Conservation (phyloP, 2,329 filamentous ascomycete genomes). For the Penicillium decumbens region DNA sequence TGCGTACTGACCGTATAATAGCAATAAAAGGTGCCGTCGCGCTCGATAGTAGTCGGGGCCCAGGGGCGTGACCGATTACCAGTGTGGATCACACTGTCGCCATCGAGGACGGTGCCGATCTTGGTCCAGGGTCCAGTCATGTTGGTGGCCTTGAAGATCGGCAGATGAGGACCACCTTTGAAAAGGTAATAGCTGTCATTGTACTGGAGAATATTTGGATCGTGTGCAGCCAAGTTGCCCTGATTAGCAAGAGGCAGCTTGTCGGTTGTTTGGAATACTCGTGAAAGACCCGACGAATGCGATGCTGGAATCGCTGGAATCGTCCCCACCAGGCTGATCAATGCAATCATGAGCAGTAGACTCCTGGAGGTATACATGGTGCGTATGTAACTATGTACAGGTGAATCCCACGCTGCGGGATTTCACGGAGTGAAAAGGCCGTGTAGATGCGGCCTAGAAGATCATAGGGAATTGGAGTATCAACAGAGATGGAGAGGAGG, state of each 20-base stretch:
- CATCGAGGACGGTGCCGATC: slow-evolving; percentile 30
- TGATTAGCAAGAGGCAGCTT: slow-evolving; percentile 26
- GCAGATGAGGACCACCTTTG: slow-evolving; percentile 29
- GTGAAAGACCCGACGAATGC: not conserved
- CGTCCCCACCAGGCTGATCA: slow-evolving; percentile 4
- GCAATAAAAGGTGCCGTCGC: slow-evolving; percentile 34
- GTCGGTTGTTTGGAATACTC: slow-evolving; percentile 26
- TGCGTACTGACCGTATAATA: slow-evolving; percentile 32
- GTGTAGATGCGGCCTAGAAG: not conserved
- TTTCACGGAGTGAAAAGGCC: not conserved
- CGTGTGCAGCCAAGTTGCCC: slow-evolving; percentile 30
- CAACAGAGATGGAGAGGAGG: not conserved
- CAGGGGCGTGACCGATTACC: slow-evolving; percentile 31
- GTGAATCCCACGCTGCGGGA: not conserved
- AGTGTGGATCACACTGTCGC: slow-evolving; percentile 29
- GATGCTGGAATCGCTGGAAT: not conserved
- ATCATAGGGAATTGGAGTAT: not conserved
- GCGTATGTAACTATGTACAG: slow-evolving; percentile 2
- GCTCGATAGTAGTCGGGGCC: slow-evolving; percentile 33
- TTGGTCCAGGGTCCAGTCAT: slow-evolving; percentile 33
- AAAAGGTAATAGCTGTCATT: slow-evolving; percentile 34
- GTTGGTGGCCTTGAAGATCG: slow-evolving; percentile 23
- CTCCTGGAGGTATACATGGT: not conserved
- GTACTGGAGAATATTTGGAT: slow-evolving; percentile 32
- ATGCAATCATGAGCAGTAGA: slow-evolving; percentile 1